Evolutionary conservation across 257 asterid genomes (phyloP).

Genomic region (Gentiana dahurica): DNA sequence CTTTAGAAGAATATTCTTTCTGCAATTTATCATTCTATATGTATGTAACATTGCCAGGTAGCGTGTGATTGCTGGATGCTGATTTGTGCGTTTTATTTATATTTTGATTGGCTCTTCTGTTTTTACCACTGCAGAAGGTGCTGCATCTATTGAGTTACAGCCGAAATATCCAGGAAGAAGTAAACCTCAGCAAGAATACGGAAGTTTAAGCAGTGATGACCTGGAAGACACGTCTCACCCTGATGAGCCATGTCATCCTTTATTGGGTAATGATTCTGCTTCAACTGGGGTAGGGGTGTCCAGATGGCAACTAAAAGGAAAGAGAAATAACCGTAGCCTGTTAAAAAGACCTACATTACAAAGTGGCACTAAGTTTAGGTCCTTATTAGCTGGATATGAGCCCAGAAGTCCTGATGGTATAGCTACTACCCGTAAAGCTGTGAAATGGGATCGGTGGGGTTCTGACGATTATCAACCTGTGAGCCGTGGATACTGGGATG

Average conservation of each 20-base stretch:
- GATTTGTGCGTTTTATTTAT: not conserved
- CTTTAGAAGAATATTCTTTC: too few relatives aligned
- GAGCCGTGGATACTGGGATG: constrained; percentile 57
- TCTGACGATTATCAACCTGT: constrained; percentile 32
- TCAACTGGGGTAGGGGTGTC: constrained; percentile 42
- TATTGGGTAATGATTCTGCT: constrained; percentile 22
- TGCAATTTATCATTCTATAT: too few relatives aligned
- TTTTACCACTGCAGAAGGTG: constrained; percentile 57
- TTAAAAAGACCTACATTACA: constrained; percentile 37
- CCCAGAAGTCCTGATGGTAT: constrained; percentile 29
- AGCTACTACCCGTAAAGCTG: constrained; percentile 9
- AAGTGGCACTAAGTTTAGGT: constrained; percentile 22
- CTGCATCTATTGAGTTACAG: constrained; percentile 69
- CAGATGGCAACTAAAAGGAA: constrained; percentile 77
- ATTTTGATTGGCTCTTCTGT: not conserved
- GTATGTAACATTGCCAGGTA: too few relatives aligned
- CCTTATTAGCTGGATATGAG: constrained; percentile 32
- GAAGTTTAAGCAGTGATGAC: constrained; percentile 77
- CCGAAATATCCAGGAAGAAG: constrained; percentile 76
- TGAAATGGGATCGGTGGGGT: constrained; percentile 35
- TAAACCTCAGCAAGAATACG: constrained; percentile 47
- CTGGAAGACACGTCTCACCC: constrained; percentile 43
- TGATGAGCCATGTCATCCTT: constrained; percentile 41
- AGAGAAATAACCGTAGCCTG: constrained; percentile 59
- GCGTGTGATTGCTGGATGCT: too few relatives aligned